Evolutionary conservation across 768 basidiomycete genomes (phyloP).

Genomic region (Amanita pallidorosea): DNA sequence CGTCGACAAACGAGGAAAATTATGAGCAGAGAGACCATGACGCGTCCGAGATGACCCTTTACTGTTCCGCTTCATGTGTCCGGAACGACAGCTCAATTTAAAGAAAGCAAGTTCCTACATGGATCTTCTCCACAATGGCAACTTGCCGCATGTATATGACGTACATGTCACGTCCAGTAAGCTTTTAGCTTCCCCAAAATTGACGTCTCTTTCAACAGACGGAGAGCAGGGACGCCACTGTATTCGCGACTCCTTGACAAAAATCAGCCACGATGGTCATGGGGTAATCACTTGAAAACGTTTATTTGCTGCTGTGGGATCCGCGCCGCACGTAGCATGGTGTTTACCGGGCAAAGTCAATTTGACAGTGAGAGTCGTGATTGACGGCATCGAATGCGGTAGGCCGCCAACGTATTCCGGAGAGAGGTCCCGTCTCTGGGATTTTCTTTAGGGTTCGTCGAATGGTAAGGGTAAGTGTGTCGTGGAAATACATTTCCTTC

Average conservation of each 20-base stretch:
- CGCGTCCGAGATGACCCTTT: constrained; percentile 5
- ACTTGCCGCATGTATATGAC: constrained; percentile 12
- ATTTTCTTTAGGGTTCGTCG: too few species aligned
- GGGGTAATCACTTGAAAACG: too few species aligned
- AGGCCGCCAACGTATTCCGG: too few species aligned
- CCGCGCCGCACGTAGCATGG: too few species aligned
- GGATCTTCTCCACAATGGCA: constrained; percentile 11
- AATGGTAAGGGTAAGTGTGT: too few species aligned
- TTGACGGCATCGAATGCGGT: too few species aligned
- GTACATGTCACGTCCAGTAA: constrained; percentile 2
- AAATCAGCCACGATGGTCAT: constrained; percentile 9
- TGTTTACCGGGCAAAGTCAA: too few species aligned
- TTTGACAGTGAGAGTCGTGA: too few species aligned
- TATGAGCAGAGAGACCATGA: background rate
- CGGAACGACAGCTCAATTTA: constrained; percentile 11
- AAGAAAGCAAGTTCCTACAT: constrained; percentile 10
- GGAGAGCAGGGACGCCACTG: constrained; percentile 7
- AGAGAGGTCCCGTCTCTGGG: too few species aligned
- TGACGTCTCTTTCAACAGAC: constrained; percentile 1
- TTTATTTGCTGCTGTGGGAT: too few species aligned
- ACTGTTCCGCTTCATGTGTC: constrained; percentile 12
- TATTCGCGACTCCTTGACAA: constrained; percentile 10
- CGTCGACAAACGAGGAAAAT: background rate
- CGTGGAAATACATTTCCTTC: too few species aligned
- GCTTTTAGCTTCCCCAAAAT: background rate